Percentiles rank a stretch among this genome's conserved stretches.
phyloP scores from a whole-genome alignment of 495 filamentous ascomycete species.

The Parachaetomium inaequale region DNA sequence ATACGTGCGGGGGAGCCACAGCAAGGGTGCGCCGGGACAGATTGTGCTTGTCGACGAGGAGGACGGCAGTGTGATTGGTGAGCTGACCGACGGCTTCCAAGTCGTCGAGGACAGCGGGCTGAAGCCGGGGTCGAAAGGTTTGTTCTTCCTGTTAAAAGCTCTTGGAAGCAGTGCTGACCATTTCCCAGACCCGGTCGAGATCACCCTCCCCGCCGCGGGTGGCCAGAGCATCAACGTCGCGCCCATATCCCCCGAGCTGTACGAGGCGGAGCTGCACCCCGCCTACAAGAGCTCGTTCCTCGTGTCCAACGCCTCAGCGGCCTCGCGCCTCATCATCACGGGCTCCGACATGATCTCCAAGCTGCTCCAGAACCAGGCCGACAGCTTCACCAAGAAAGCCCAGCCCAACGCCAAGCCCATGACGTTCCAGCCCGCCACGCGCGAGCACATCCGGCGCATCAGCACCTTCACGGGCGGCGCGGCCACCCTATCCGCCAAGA shows the following conservation, averaged over 20 bases:
- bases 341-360: slow-evolving; percentile 74
- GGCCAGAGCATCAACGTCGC: slow-evolving; percentile 66
- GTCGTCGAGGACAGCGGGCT: slow-evolving; percentile 71
- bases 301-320: slow-evolving; percentile 84
- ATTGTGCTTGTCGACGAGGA: slow-evolving; percentile 97
- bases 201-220: slow-evolving; percentile 73
- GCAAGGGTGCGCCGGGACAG: slow-evolving; percentile 55
- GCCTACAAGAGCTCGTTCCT: slow-evolving; percentile 82
- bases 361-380: slow-evolving; percentile 68
- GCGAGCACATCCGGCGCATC: slow-evolving; percentile 79
- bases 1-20: slow-evolving; percentile 57
- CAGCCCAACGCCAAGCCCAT: slow-evolving; percentile 73
- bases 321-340: slow-evolving; percentile 90
- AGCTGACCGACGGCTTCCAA: slow-evolving; percentile 76
- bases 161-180: slow-evolving; percentile 1
- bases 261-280: slow-evolving; percentile 77
- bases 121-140: slow-evolving; percentile 83
- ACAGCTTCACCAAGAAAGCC: slow-evolving; percentile 73
- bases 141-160: slow-evolving; percentile 18
- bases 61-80: slow-evolving; percentile 90
- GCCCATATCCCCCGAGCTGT: slow-evolving; percentile 74
- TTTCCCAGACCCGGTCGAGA: slow-evolving; percentile 77
- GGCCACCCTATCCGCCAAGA: slow-evolving; percentile 75
- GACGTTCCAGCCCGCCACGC: slow-evolving; percentile 82
- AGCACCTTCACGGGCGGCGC: slow-evolving; percentile 73